A percentile compares a stretch with the other conserved stretches of the same genome.
phyloP scores from a whole-genome alignment of 2,329 filamentous ascomycete species.

The Pezicula carpinea region DNA sequence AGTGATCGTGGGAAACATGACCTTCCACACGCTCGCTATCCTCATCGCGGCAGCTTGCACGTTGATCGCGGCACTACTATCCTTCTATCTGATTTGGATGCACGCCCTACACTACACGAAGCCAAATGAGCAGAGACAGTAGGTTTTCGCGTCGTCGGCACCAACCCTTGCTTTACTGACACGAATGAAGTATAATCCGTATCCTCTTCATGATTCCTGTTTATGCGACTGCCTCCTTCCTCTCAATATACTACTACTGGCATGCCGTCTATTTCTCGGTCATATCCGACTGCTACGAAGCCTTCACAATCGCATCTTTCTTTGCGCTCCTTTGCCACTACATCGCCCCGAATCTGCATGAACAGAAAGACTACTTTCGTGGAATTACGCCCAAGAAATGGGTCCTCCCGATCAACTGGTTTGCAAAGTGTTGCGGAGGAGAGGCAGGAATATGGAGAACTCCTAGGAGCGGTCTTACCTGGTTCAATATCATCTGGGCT shows the following conservation, averaged over 20 bases:
- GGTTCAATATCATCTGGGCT: constrained; percentile 86
- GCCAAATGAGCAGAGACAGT: constrained; percentile 55
- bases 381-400: constrained; percentile 64
- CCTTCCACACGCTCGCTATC: constrained; percentile 51
- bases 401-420: constrained; percentile 69
- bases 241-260: constrained; percentile 70
- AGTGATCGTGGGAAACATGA: constrained; percentile 42
- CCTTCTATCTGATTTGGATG: constrained; percentile 52
- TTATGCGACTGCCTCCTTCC: constrained; percentile 69
- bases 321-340: constrained; percentile 81
- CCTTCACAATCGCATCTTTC: constrained; percentile 83
- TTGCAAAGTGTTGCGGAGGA: constrained; percentile 66
- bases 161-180: constrained; percentile 7
- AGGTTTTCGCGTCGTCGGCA: constrained; percentile 11
- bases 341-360: constrained; percentile 69
- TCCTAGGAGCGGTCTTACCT: constrained; percentile 78
- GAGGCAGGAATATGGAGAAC: constrained; percentile 64
- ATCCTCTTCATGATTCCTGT: constrained; percentile 86
- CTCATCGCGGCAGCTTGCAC: constrained; percentile 45
- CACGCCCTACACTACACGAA: constrained; percentile 59
- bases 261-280: constrained; percentile 79
- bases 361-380: constrained; percentile 79
- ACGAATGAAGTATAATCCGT: constrained; percentile 63
- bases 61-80: constrained; percentile 46
- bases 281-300: constrained; percentile 81